Evolutionary conservation across 1,284 basidiomycete genomes (phyloP), one percentile per base, ranked within the genome.

Genomic region (Ganoderma sinense): DNA sequence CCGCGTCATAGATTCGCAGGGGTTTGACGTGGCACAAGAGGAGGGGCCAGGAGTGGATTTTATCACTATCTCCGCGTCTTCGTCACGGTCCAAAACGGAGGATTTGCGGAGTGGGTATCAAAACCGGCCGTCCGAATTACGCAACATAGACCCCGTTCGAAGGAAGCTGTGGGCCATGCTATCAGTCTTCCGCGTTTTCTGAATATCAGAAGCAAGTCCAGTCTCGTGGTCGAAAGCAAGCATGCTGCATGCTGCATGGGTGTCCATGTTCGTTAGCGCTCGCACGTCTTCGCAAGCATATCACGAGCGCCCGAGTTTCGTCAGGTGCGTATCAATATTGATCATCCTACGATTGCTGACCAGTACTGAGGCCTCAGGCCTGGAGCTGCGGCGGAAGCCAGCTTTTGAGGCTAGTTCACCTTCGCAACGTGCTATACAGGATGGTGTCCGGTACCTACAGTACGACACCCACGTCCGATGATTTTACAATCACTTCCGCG

Each of bases 11-110:
- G 29, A 56, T 56, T 56, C 29, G 14, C 29, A 14, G 53, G 29
- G 14, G 18, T 31, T 56, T 56, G 53, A 56, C 53, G 51, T 55
- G 29, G 51, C 29, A 13, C 51, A 31, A 31, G 16, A 33, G 23
- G 53, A 56, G 14, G 53, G 31, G 23, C 29, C 23, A 33, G 53
- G 29, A 20, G 62, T 48, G 33, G n/a, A 53, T 11, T 66, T 51
- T 56, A 73, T 67, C 62, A 68, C 62, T 14, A 72, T 70, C 26
- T 70, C 71, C 43, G 68, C 62, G 41, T 31, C 53, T 31, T 31
- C 14, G 5, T 56, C 16, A 16, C 10, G 7, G 7, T 36, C 10
- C 36, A 36, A 56, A 18, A 16, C 13, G 16, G 29, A 56, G 16
- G 29, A 31, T 56, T 33, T 56, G 31, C 53, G 29, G 18, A 56